Evolutionary conservation across 2,329 filamentous ascomycete genomes (phyloP), one percentile per base, ranked within the genome.

Genomic region (Atkinsonella hypoxylon): DNA sequence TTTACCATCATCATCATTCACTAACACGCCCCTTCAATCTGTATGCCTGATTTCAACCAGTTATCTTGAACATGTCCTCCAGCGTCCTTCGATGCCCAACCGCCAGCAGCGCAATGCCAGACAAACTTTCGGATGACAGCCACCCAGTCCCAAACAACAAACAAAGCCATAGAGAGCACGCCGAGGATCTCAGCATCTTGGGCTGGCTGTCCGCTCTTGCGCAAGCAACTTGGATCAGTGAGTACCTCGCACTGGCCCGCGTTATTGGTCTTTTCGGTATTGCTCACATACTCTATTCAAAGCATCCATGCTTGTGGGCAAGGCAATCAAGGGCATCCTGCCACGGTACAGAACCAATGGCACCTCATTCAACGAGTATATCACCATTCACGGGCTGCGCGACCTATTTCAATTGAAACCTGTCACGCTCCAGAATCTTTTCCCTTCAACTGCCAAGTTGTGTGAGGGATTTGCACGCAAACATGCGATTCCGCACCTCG

Each of bases 381-480:
- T 49, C 38, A 42, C 34, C n/a, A 49, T 40, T 20, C 22, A 41
- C 6, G 50, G 41, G n/a, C 36, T 52, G 50, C 47, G 50, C 42
- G 31, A n/a, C 22, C 31, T 52, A 49, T 22, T 46, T 39, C 22
- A 26, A 9, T 26, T 52, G 46, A 52, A 32, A 11, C 40, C 50
- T 2, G 31, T 46, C 12, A 18, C 22, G 11, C 36, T 52, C 36
- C 50, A 52, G 36, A 52, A 52, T 11, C 43, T 52, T 17, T 13
- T 48, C 15, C 15, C 42, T 10, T 40, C 51, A n/a, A 53, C 51
- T 3, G 39, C 10, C 26, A 47, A 15, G 39, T 10, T 18, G 17
- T 53, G 51, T 7, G 18, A 36, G 17, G 41, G 48, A 6, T 53
- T 50, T 20, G 51, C 51, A 10, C 41, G 34, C 9, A 39, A 18